Evolutionary conservation across 148 eudicot genomes (phyloP), one percentile per base, ranked within the genome.

Genomic region (Camellia sinensis): DNA sequence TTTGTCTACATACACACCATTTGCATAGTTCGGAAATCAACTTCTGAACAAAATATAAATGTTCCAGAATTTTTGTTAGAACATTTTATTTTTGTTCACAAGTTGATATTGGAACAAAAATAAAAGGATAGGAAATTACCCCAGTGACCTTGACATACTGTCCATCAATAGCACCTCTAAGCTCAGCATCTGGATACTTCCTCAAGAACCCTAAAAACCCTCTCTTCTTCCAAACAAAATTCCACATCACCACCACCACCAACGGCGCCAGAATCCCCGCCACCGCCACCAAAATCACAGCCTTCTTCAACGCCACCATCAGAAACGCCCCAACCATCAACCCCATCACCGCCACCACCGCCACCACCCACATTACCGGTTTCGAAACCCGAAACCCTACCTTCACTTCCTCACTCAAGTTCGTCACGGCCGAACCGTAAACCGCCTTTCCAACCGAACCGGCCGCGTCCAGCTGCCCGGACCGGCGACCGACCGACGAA

Each of bases 111-210:
- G 12, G 1, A 15, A 68, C 6, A 7, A 1, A 44, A 10, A 45
- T n/a, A 46, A 37, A 29, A 53, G 59, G 65, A 19, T 10, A 12
- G 2, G 22, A 76, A 78, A 67, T 88, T 95, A 95, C 98, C 98
- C 98, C 99, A 17, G 99, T 93, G 77, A 95, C 93, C 88, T 95
- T 95, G 85, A 95, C 97, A 80, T 85, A 93, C 85, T 95, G 97
- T 2, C 97, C 99, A 88, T 95, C 97, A 72, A 87, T 79, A 76
- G 99, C 97, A 64, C 90, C 97, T 77, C 99, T 87, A 56, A 95
- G 93, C 88, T 90, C 97, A 82, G 92, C 88, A 87, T 91, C 92
- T 18, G 93, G 90, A 67, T 89, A 90, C 66, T 73, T 84, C 45
- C 54, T 81, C 77, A 91, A 87, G 85, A 80, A 95, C 13, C 90